Base-by-base conservation (phyloP, 371 early-diverging fungal species). In the Gilbertella persicaria region DNA sequence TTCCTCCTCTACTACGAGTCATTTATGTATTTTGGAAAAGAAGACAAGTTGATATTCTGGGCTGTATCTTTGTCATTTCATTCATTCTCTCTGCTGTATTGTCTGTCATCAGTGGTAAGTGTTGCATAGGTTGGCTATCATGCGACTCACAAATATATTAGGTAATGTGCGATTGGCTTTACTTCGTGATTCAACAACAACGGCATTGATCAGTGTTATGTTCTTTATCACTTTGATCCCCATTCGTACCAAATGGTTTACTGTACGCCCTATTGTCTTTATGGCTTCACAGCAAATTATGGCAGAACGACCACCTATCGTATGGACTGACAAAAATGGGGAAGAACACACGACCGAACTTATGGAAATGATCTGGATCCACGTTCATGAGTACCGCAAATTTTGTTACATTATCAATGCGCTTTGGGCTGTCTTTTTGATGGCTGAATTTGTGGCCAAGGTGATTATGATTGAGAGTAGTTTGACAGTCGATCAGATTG, bases 171-270 rank as follows among this genome's bases (percentile, higher is more conserved):
- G 81, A 17, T 42, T 71, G 14, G 60, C 75, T 4, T 44, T 78
- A 17, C 55, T 80, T 14, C 69, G 78, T 35, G 78, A 80, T 42
- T 78, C 78, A 5, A 54, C 70, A 16, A 64, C 67, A 2, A 73
- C 71, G 0, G 66, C 64, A 7, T 40, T 78, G 3, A 55, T 76
- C 29, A 74, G 75, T 48, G 2, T 60, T 5, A 57, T 74, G 59
- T 80, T 80, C 52, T 51, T 80, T 8, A 17, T 69, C 10, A 70
- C 78, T 3, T 36, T 80, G 6, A 58, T 76, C 8, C 81, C 81
- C 6, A 23, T 78, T 40, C 36, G 44, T 14, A 73, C 73, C 8
- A 53, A 55, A 29, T 67, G 71, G 61, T 62, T 74, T 24, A 50
- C 33, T 1, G 36, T 67, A 17, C 53, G 60, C 13, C 80, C 78